These are phyloP conservation scores for Ophiostoma ulmi DNA, from an alignment of 2,329 filamentous ascomycete genomes.

Conservation along the genomic window DNA sequence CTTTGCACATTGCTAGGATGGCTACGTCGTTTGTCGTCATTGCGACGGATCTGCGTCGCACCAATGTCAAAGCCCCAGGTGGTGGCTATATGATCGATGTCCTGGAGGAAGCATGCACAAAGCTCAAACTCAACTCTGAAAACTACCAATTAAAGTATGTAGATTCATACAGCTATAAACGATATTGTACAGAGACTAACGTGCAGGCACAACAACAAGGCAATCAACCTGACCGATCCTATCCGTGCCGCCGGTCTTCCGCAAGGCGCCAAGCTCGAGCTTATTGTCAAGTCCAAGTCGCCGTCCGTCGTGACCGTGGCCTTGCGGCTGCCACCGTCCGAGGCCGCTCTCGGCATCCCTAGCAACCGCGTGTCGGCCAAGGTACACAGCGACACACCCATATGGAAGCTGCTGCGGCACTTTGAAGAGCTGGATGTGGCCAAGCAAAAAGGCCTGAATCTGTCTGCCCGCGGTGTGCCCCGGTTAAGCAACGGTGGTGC, in stretches of 20 bases:
- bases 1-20: conserved; percentile 48
- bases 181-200: neutral
- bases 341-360: conserved; percentile 53
- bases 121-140: conserved; percentile 66
- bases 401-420: conserved; percentile 86
- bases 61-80: conserved; percentile 77
- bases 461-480: conserved; percentile 78
- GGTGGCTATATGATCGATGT: conserved; percentile 79
- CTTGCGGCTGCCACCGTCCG: conserved; percentile 73
- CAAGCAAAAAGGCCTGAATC: conserved; percentile 60
- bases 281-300: conserved; percentile 80
- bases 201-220: conserved; percentile 71
- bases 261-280: conserved; percentile 85
- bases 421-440: conserved; percentile 74
- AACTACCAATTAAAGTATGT: conserved; percentile 76
- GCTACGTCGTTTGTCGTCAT: conserved; percentile 85
- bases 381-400: conserved; percentile 77
- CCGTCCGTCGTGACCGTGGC: conserved; percentile 82
- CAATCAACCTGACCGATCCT: conserved; percentile 76
- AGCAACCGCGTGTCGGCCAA: conserved; percentile 72
- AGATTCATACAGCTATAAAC: neutral
- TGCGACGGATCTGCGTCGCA: conserved; percentile 69
- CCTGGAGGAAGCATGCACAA: conserved; percentile 78
- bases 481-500: conserved; percentile 45
- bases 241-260: conserved; percentile 77